Conservation (phyloP, 2,329 filamentous ascomycete genomes). For the Botryosphaeria dothidea region DNA sequence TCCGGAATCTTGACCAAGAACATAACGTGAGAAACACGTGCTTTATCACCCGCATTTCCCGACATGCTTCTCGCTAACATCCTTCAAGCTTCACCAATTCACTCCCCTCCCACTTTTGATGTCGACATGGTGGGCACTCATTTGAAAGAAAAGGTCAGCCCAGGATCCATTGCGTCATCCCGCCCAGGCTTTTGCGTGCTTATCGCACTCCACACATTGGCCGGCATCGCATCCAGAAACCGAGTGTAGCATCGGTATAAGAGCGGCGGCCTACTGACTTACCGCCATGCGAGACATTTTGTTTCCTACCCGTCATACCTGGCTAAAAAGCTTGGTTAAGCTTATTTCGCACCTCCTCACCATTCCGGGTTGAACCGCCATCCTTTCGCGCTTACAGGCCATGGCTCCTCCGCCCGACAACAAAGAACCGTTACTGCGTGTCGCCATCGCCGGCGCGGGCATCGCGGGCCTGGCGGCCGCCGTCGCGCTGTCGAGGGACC, state of each 20-base stretch:
- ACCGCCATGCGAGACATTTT: not conserved
- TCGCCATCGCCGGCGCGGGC: slow-evolving; percentile 40
- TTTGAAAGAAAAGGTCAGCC: not conserved
- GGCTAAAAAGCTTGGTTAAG: not conserved
- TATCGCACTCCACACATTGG: not conserved
- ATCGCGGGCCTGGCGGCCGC: slow-evolving; percentile 42
- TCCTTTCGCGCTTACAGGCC: too few species aligned
- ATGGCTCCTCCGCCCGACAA: too few species aligned
- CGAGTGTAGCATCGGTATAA: not conserved
- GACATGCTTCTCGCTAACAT: slow-evolving; percentile 53
- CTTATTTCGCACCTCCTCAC: too few species aligned
- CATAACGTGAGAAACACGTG: not conserved
- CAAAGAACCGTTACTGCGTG: too few species aligned
- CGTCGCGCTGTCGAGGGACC: slow-evolving; percentile 33
- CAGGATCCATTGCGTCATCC: slow-evolving; percentile 12
- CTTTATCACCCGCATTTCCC: not conserved
- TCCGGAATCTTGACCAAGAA: too few species aligned
- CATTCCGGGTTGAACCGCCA: too few species aligned
- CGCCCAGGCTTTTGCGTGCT: slow-evolving; percentile 15
- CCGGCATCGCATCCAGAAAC: not conserved
- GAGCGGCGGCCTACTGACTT: too few species aligned
- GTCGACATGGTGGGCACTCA: slow-evolving; percentile 6
- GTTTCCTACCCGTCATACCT: too few species aligned
- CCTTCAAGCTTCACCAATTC: slow-evolving; percentile 52
- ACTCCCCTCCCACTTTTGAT: slow-evolving; percentile 26